Conservation (phyloP, 163 green algal species). For the Smithsoniella earleae region DNA sequence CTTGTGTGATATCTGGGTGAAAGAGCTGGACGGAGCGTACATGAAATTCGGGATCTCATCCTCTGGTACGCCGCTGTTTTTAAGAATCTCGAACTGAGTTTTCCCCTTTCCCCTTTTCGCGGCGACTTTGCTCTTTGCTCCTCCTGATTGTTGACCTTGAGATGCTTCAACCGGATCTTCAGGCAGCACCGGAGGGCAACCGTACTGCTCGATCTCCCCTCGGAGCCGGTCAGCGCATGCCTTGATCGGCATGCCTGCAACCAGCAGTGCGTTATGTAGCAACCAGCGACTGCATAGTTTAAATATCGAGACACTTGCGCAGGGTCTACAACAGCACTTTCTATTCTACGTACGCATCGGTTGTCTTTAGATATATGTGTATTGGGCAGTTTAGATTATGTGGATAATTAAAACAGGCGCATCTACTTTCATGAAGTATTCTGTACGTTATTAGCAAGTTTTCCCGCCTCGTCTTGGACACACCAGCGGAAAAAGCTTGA, state of each 20-base stretch:
- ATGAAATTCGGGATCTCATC: constrained; percentile 78
- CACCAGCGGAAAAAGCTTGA: too few relatives aligned
- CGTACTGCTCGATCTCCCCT: constrained; percentile 74
- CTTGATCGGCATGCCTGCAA: constrained; percentile 41
- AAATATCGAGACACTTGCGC: too few relatives aligned
- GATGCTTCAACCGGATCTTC: constrained; percentile 38
- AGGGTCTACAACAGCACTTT: not conserved
- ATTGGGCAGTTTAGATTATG: too few relatives aligned
- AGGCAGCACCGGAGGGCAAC: constrained; percentile 73
- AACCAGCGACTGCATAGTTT: too few relatives aligned
- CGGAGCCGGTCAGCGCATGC: constrained; percentile 91
- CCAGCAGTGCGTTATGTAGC: not conserved
- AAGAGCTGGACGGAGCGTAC: too few relatives aligned
- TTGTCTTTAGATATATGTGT: too few relatives aligned
- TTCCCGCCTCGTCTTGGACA: too few relatives aligned
- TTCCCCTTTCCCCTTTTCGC: constrained; percentile 77
- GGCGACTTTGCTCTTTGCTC: constrained; percentile 79
- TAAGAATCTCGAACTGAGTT: constrained; percentile 92
- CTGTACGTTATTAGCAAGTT: not conserved
- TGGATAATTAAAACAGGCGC: too few relatives aligned
- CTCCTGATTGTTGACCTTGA: constrained; percentile 28
- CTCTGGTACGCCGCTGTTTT: constrained; percentile 70
- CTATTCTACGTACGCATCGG: too few relatives aligned
- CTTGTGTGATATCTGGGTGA: too few relatives aligned
- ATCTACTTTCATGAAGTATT: too few relatives aligned